Evolutionary conservation across 495 filamentous ascomycete genomes (phyloP).

Genomic region (Darksidea phi): DNA sequence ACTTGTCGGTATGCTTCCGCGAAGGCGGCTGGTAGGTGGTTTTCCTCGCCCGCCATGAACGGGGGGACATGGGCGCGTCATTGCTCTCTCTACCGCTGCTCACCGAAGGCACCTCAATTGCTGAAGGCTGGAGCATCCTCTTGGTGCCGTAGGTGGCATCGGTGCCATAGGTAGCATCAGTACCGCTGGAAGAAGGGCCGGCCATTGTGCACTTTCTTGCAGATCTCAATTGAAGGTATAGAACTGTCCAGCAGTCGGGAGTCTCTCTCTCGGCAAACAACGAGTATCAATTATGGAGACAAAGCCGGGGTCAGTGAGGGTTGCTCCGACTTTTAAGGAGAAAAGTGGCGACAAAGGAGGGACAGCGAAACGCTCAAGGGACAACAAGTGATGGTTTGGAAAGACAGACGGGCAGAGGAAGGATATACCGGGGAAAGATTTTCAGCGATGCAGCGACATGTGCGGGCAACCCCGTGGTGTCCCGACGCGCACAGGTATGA

Average conservation of each 20-base stretch:
- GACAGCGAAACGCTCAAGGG: slow-evolving; percentile 10
- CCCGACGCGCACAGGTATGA: slow-evolving; percentile 13
- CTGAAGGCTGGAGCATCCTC: slow-evolving; percentile 24
- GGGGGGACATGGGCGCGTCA: slow-evolving; percentile 18
- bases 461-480: slow-evolving; percentile 10
- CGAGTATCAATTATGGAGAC: not conserved
- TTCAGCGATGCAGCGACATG: slow-evolving; percentile 13
- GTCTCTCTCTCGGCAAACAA: no score
- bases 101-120: slow-evolving; percentile 18
- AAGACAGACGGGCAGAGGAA: slow-evolving; percentile 9
- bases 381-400: not conserved
- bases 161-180: slow-evolving; percentile 3
- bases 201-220: not conserved
- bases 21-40: not conserved
- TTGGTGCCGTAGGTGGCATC: not conserved
- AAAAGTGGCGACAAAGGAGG: slow-evolving; percentile 16
- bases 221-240: slow-evolving; percentile 2
- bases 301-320: slow-evolving; percentile 8
- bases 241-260: slow-evolving; percentile 34
- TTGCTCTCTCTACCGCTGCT: not conserved
- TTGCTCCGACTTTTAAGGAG: slow-evolving; percentile 1
- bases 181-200: slow-evolving; percentile 5
- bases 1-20: slow-evolving; percentile 9
- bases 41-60: slow-evolving; percentile 18
- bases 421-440: slow-evolving; percentile 28